Evolutionary conservation across 192 early-diverging fungal genomes (phyloP), one percentile per base, ranked within the genome.

Genomic region (Polychytrium aggregatum): DNA sequence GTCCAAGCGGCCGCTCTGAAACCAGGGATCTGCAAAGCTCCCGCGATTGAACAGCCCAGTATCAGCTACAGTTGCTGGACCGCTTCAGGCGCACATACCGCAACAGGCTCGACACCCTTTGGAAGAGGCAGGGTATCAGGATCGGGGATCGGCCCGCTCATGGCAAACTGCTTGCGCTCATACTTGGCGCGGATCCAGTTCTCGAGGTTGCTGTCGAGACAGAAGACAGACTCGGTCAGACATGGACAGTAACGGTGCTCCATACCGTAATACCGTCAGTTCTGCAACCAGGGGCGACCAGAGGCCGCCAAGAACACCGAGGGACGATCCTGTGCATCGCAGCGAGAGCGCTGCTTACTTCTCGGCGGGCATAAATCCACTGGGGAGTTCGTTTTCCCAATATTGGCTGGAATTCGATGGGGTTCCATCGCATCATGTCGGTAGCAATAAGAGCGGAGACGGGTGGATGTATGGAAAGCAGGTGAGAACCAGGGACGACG

Each of bases 121-220:
- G 50, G 50, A 30, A 55, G 18, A 10, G 41, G 34, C 7, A 89
- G 56, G 13, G 73, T 79, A 16, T 67, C 75, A 6, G 86, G 84
- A 56, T 86, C 81, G 18, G 86, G 84, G 37, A 89, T 67, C 8
- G 77, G 64, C 10, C 83, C 81, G 43, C 77, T 80, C 71, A 65
- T 68, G 13, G 79, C 81, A 66, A 78, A 89, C 53, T 74, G 72
- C 55, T 84, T 86, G 40, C 75, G 62, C 30, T 89, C 84, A 53
- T 89, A 89, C 48, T 89, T 89, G 39, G 76, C 58, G 37, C 84
- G 64, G 46, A 89, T 89, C 72, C 79, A 89, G 18, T 63, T 56
- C 39, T 84, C 81, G 33, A 82, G 81, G 44, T 72, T 82, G 37
- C 67, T 62, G 30, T 52, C 56, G 44, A 6, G 7, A 37, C 36